Evolutionary conservation across 768 basidiomycete genomes (phyloP).

Genomic region (Russula earlei): DNA sequence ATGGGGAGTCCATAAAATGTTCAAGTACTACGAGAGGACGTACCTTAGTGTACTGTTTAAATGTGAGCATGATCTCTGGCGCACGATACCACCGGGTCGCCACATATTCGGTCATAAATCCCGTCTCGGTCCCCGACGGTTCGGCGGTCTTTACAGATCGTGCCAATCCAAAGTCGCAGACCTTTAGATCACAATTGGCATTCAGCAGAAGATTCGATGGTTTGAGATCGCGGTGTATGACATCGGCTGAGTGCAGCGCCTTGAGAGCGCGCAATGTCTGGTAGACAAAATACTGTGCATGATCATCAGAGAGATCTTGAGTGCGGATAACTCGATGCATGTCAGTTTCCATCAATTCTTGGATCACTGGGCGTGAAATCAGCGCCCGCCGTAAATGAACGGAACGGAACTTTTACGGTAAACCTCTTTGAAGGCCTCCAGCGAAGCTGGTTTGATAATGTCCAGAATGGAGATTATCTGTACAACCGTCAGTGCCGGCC

Average conservation of each 20-base stretch:
- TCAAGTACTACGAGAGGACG: constrained; percentile 28
- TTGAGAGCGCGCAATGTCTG: constrained; percentile 94
- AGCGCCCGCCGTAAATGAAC: neutral
- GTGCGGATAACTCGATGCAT: constrained; percentile 95
- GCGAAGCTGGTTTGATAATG: constrained; percentile 70
- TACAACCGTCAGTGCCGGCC: constrained; percentile 2
- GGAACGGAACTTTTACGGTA: constrained; percentile 41
- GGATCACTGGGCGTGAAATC: constrained; percentile 49
- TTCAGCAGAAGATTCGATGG: constrained; percentile 96
- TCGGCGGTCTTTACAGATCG: constrained; percentile 83
- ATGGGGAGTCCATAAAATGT: constrained; percentile 27
- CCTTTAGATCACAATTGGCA: constrained; percentile 93
- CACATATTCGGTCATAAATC: constrained; percentile 96
- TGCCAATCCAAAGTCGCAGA: constrained; percentile 91
- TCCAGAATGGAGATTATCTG: constrained; percentile 88
- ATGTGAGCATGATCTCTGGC: constrained; percentile 98
- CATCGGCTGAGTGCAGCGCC: constrained; percentile 91
- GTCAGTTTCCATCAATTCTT: constrained; percentile 93
- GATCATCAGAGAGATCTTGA: constrained; percentile 91
- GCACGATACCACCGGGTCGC: constrained; percentile 99
- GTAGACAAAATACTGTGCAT: constrained; percentile 89
- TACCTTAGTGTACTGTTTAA: constrained; percentile 95
- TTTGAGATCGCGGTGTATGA: constrained; percentile 94
- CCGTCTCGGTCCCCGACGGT: constrained; percentile 72
- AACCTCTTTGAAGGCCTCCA: constrained; percentile 83